These are phyloP conservation scores for Penicillium sclerotigenum DNA, from an alignment of 2,329 filamentous ascomycete genomes.

Conservation along the genomic window DNA sequence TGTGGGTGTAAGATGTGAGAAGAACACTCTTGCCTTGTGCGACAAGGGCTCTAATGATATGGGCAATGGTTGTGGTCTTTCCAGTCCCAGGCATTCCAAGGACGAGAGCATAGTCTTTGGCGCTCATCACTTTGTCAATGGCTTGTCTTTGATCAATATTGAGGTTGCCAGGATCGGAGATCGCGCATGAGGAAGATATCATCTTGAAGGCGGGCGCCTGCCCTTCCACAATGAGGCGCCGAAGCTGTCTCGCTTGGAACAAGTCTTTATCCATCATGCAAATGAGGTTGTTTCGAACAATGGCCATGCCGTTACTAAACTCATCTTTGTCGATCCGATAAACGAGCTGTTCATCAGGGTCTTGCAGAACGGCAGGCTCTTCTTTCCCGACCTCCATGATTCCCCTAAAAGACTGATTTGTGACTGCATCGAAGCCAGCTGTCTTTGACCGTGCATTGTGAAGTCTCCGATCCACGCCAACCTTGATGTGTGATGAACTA, in stretches of 20 bases:
- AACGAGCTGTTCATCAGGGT: constrained; percentile 51
- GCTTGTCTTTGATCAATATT: constrained; percentile 85
- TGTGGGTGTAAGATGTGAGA: constrained; percentile 93
- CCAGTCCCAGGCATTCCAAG: constrained; percentile 97
- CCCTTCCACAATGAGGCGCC: constrained; percentile 76
- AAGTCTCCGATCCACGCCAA: constrained; percentile 84
- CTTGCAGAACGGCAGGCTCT: constrained; percentile 39
- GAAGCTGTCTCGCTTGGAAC: constrained; percentile 67
- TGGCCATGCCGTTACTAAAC: constrained; percentile 96
- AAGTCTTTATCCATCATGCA: constrained; percentile 82
- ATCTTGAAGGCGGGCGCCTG: constrained; percentile 70
- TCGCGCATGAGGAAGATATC: constrained; percentile 59
- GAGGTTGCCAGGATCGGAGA: constrained; percentile 58
- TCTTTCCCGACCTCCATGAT: constrained; percentile 79
- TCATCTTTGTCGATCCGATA: constrained; percentile 97
- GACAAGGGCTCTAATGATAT: constrained; percentile 88
- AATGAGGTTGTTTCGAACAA: constrained; percentile 87
- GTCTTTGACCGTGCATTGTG: constrained; percentile 79
- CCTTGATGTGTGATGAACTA: constrained; percentile 70
- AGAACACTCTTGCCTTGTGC: constrained; percentile 89
- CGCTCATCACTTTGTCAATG: constrained; percentile 93
- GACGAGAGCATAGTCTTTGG: constrained; percentile 92
- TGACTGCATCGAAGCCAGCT: constrained; percentile 68
- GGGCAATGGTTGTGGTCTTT: constrained; percentile 96
- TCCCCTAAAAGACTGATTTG: constrained; percentile 82